A percentile compares a stretch with the other conserved stretches of the same genome.
These are phyloP conservation scores for Vitis labrusca DNA, from an alignment of 164 flowering plant genomes.

Conservation along the genomic window DNA sequence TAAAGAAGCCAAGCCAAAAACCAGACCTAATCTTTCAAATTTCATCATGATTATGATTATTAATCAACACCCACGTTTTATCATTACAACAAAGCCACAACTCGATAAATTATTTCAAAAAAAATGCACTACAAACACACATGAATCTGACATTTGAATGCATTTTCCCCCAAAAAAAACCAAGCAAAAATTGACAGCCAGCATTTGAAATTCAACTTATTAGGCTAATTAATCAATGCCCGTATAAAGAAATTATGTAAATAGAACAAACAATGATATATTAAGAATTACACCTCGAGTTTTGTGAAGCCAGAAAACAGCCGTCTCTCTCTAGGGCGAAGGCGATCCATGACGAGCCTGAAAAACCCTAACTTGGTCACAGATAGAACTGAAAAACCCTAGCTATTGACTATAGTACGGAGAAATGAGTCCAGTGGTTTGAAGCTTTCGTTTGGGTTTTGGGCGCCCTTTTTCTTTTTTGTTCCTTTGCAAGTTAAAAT, in stretches of 20 bases:
- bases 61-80: too few relatives aligned
- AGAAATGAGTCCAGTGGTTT: too few relatives aligned
- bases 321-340: conserved; percentile 37
- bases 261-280: not conserved
- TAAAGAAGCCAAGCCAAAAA: too few relatives aligned
- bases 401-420: not conserved
- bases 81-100: not conserved
- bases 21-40: too few relatives aligned
- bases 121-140: not conserved
- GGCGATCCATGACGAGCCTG: conserved; percentile 27
- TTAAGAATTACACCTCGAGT: conserved; percentile 32
- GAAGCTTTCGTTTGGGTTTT: too few relatives aligned
- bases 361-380: not conserved
- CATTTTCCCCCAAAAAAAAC: not conserved
- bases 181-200: not conserved
- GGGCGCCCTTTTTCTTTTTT: too few relatives aligned
- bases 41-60: too few relatives aligned
- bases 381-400: not conserved
- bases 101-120: not conserved
- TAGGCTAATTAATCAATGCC: not conserved
- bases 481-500: too few relatives aligned
- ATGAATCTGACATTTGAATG: not conserved
- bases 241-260: conserved; percentile 8
- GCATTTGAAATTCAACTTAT: not conserved
- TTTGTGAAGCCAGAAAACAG: conserved; percentile 44